phyloP scores from a whole-genome alignment of 352 stramenopile genomes.

The Pythium scleroteichum region DNA sequence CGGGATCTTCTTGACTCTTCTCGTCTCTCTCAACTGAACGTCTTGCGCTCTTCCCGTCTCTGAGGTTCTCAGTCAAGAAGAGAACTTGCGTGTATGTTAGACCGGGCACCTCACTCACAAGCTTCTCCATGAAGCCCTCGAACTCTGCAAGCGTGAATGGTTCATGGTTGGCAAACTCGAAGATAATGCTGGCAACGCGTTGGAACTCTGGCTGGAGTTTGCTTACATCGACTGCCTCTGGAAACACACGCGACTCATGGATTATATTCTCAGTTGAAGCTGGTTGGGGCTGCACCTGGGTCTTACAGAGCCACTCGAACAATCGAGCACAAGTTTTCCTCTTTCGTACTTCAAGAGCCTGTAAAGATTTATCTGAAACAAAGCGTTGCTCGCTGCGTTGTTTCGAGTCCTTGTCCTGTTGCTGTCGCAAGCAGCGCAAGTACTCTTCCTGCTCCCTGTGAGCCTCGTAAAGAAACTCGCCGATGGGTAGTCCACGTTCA shows the following conservation, averaged over 20 bases:
- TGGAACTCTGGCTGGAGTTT: constrained; percentile 56
- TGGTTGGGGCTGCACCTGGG: background rate
- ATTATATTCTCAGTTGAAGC: background rate
- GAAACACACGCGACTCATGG: constrained; percentile 28
- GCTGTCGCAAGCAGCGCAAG: constrained; percentile 45
- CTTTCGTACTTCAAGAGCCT: constrained; percentile 59
- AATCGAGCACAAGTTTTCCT: constrained; percentile 57
- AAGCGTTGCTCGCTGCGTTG: constrained; percentile 53
- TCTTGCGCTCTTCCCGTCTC: constrained; percentile 39
- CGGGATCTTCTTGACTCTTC: constrained; percentile 34
- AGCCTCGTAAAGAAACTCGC: constrained; percentile 70
- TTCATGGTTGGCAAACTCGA: constrained; percentile 57
- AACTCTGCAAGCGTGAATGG: constrained; percentile 49
- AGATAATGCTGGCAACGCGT: constrained; percentile 58
- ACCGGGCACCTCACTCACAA: constrained; percentile 57
- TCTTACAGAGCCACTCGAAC: constrained; percentile 36
- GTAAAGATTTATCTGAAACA: constrained; percentile 55
- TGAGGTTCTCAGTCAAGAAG: constrained; percentile 57
- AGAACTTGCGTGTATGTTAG: constrained; percentile 77
- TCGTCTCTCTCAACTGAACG: constrained; percentile 20
- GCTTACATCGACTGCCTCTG: constrained; percentile 38
- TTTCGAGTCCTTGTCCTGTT: constrained; percentile 44
- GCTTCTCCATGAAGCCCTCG: constrained; percentile 55
- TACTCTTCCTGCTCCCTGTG: constrained; percentile 68
- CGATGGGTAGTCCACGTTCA: constrained; percentile 66